Evolutionary conservation across 2,329 filamentous ascomycete genomes (phyloP).

Genomic region (Fusarium sp.): DNA sequence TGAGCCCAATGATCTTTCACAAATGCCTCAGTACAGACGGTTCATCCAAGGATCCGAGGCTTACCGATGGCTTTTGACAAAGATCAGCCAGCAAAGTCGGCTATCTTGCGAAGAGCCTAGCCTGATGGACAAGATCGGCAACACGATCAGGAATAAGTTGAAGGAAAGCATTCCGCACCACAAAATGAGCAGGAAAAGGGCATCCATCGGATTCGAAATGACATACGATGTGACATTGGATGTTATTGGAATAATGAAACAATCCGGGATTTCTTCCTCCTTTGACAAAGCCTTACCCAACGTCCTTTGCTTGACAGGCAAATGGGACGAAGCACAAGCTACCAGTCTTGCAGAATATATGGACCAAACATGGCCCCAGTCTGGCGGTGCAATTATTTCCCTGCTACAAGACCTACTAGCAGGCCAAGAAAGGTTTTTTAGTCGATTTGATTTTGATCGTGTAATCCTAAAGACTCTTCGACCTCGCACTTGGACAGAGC

Average conservation of each 20-base stretch:
- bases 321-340: background rate
- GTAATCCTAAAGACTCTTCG: fast-evolving
- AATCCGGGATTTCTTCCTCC: fast-evolving
- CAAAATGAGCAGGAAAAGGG: background rate
- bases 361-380: slow-evolving; percentile 5
- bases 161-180: background rate
- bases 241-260: background rate
- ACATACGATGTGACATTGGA: background rate
- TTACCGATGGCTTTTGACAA: slow-evolving; percentile 5
- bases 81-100: background rate
- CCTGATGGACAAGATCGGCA: background rate
- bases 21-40: background rate
- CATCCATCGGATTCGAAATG: background rate
- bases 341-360: background rate
- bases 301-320: background rate
- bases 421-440: background rate
- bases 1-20: background rate
- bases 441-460: background rate
- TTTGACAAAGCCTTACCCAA: background rate
- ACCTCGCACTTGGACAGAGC: fast-evolving
- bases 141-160: background rate
- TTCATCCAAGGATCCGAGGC: background rate
- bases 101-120: background rate
- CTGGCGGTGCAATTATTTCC: background rate
- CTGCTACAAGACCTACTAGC: background rate